Base-by-base conservation (phyloP, 2,329 filamentous ascomycete species). In the Cytospora chrysosperma region DNA sequence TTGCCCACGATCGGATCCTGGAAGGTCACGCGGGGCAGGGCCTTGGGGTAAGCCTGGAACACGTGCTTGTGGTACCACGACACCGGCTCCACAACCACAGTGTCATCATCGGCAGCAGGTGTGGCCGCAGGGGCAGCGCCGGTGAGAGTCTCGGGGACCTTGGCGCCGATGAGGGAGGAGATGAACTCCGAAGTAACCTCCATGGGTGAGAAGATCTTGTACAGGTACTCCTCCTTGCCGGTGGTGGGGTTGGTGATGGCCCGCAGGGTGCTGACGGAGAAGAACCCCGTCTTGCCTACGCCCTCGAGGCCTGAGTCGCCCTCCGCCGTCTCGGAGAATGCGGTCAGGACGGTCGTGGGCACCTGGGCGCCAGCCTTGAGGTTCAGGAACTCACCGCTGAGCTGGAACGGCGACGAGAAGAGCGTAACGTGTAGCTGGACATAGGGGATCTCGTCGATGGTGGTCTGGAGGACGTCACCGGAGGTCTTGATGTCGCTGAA, bases 341-440 rank as follows among this genome's bases (percentile, higher is more conserved):
- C 98, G 0, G 95, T 98, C 59, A 97, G 85, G 54, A 99, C 84
- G 24, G 85, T 87, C 64, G 86, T 86, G 0, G 95, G 95, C 0
- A 90, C 85, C 19, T 78, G 74, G 32, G 79, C 76, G n/a, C 77
- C 81, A 0, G 82, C 73, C 2, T 80, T 71, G 1, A 96, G 80
- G 62, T 86, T 85, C 79, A 98, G 98, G 72, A 87, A 93, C 3
- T 74, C 74, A 0, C 90, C 83, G 24, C 85, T 88, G n/a, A 96
- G 82, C n/a, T 78, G 82, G 69, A 88, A 85, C 0, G 91, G 87
- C 0, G 92, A 91, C 0, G 93, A 82, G 71, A 99, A 94, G 0
- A 98, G 85, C 0, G 94, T 98, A 59, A 97, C 94, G 71, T 98
- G 89, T 0, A 98, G 83, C 55, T 85, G 84, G 3, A 92, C 91